A percentile compares a stretch with the other conserved stretches of the same genome.
phyloP scores from a whole-genome alignment of 2,329 filamentous ascomycete genomes.

The Didymella keratinophila region DNA sequence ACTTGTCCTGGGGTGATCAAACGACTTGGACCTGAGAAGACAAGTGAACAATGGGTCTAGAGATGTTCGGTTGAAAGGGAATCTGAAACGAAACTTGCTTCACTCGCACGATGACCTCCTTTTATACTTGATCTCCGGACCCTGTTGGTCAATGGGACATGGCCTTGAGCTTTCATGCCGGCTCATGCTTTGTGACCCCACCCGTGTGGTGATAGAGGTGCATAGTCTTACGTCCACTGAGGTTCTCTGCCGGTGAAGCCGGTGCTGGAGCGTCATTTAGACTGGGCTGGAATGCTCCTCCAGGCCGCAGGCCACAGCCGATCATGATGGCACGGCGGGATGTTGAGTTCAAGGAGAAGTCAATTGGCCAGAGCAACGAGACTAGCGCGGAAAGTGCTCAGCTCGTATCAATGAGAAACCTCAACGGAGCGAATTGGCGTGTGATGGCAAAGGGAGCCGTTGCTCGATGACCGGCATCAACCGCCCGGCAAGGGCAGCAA shows the following conservation, averaged over 20 bases:
- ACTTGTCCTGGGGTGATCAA: constrained; percentile 18
- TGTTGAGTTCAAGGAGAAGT: constrained; percentile 27
- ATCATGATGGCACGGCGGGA: constrained; percentile 47
- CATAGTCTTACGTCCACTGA: constrained; percentile 51
- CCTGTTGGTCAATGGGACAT: constrained; percentile 41
- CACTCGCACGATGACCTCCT: constrained; percentile 37
- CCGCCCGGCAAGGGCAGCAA: constrained; percentile 48
- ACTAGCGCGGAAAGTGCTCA: constrained; percentile 37
- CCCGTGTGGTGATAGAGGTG: constrained; percentile 51
- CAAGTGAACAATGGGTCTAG: constrained; percentile 24
- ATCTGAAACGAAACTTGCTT: constrained; percentile 34
- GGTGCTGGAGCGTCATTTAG: constrained; percentile 45
- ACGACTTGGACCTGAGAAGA: not conserved
- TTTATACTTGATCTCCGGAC: constrained; percentile 47
- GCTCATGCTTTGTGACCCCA: constrained; percentile 46
- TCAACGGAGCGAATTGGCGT: constrained; percentile 43
- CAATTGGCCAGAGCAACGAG: constrained; percentile 44
- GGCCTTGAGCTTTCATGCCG: constrained; percentile 46
- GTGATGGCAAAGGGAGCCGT: constrained; percentile 41
- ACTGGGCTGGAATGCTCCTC: constrained; percentile 45
- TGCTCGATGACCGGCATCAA: constrained; percentile 38
- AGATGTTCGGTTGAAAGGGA: constrained; percentile 35
- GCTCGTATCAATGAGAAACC: constrained; percentile 43
- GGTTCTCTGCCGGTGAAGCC: constrained; percentile 45
- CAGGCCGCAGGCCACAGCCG: constrained; percentile 42